Evolutionary conservation across 352 stramenopile species (phyloP).

Genomic region (Phytophthora crassamura): DNA sequence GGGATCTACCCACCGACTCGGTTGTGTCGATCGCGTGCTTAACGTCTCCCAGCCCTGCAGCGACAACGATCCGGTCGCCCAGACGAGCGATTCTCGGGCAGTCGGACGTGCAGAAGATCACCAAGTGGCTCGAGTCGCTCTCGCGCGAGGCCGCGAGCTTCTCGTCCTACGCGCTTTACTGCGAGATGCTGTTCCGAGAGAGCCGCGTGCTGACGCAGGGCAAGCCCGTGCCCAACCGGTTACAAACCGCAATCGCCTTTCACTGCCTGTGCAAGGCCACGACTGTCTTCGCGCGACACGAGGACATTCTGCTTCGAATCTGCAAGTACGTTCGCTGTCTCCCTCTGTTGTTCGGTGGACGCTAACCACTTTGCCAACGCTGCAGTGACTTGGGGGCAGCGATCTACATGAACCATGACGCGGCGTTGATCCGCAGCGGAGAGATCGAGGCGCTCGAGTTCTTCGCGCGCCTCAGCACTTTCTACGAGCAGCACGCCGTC

Average conservation of each 20-base stretch:
- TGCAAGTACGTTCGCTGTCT: slow-evolving; percentile 42
- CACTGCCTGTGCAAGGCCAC: slow-evolving; percentile 75
- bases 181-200: slow-evolving; percentile 77
- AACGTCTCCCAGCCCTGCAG: slow-evolving; percentile 8
- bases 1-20: slow-evolving; percentile 37
- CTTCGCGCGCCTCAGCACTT: slow-evolving; percentile 65
- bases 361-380: neutral
- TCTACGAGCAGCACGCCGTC: slow-evolving; percentile 63
- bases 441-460: slow-evolving; percentile 69
- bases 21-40: slow-evolving; percentile 23
- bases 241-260: slow-evolving; percentile 79
- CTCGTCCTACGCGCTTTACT: slow-evolving; percentile 78
- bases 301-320: slow-evolving; percentile 62
- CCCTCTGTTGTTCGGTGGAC: too few species aligned
- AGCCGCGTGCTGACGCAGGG: slow-evolving; percentile 62
- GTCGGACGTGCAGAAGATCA: slow-evolving; percentile 70
- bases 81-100: slow-evolving; percentile 43
- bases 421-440: slow-evolving; percentile 30
- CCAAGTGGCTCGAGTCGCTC: slow-evolving; percentile 64
- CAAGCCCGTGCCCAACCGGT: slow-evolving; percentile 67
- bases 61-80: slow-evolving; percentile 12
- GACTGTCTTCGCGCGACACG: slow-evolving; percentile 65
- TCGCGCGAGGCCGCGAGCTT: slow-evolving; percentile 47
- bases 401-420: slow-evolving; percentile 62
- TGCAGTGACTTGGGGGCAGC: slow-evolving; percentile 57